Base-by-base conservation (phyloP, 179 eudicot genomes). In the Dionaea muscipula region DNA sequence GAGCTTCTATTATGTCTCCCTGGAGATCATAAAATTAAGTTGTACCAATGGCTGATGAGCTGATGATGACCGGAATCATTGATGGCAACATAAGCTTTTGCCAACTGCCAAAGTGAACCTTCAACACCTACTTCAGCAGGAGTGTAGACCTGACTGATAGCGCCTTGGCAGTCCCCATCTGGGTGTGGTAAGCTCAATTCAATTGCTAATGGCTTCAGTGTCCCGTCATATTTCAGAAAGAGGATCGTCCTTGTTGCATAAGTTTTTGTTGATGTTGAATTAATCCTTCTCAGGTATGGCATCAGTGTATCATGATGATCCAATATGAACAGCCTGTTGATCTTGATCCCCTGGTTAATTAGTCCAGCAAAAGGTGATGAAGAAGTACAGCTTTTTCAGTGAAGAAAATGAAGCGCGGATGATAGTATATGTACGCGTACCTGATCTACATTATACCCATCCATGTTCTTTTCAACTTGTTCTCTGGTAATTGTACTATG, bases 61-160 rank as follows among this genome's bases (percentile, higher is more conserved):
- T 78, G 83, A 63, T 78, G 76, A 62, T 53, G 47, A 26, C 83
- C 78, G 2, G 83, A 75, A 56, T 78, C 83, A 61, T 75, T 75
- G 55, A 76, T 74, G 18, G 74, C 69, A 26, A 68, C 75, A 48
- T 76, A 72, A 33, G 72, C 75, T 66, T 73, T 79, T 47, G 79
- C 79, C 28, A 76, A 45, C 54, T 73, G 84, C 81, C 79, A 76
- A 22, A 73, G 26, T 1, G 79, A 64, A 37, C 53, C 67, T 47
- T 79, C 75, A 43, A 52, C 69, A 49, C 78, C 74, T 38, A 67
- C 59, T 47, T 68, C 61, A 26, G 76, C 71, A 8, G 80, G 72
- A 43, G 69, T 75, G 21, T 64, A 68, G 35, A 68, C 65, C 0
- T 65, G 72, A 61, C 74, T 75, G 47, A 63, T 56, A 23, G 62